phyloP scores from a whole-genome alignment of 1,284 basidiomycete genomes.

The Schizopora paradoxa region DNA sequence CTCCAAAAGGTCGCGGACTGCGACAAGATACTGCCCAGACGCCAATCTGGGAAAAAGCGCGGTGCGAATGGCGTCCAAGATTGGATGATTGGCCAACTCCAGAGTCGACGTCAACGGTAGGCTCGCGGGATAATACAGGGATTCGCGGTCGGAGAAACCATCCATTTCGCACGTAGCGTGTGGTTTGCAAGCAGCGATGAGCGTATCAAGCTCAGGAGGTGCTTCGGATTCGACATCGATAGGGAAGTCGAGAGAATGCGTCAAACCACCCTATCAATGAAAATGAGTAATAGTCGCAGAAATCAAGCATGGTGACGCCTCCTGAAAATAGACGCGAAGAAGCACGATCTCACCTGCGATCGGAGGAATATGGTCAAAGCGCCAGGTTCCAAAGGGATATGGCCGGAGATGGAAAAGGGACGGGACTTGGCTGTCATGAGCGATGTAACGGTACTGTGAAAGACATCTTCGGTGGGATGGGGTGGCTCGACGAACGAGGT shows the following conservation, averaged over 20 bases:
- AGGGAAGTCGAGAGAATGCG: slow-evolving; percentile 75
- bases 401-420: slow-evolving; percentile 61
- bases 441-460: slow-evolving; percentile 50
- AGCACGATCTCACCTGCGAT: slow-evolving; percentile 49
- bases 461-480: slow-evolving; percentile 47
- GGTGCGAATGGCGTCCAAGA: slow-evolving; percentile 67
- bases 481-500: slow-evolving; percentile 24
- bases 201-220: slow-evolving; percentile 73
- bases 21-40: slow-evolving; percentile 61
- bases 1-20: slow-evolving; percentile 63
- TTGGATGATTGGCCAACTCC: slow-evolving; percentile 73
- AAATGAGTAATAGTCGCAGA: too few relatives aligned
- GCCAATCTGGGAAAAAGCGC: slow-evolving; percentile 65
- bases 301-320: slow-evolving; percentile 10
- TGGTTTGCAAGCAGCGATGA: slow-evolving; percentile 68
- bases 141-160: slow-evolving; percentile 53
- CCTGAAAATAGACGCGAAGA: slow-evolving; percentile 8
- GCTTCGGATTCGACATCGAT: slow-evolving; percentile 69
- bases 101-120: slow-evolving; percentile 69
- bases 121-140: slow-evolving; percentile 66
- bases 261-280: slow-evolving; percentile 68
- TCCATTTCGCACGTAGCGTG: slow-evolving; percentile 51
- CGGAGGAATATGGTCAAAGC: slow-evolving; percentile 72
- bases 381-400: slow-evolving; percentile 64
- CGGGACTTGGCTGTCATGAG: slow-evolving; percentile 55